These are phyloP conservation scores for Stagonosporopsis vannaccii DNA, from an alignment of 2,329 filamentous ascomycete genomes.

Conservation along the genomic window DNA sequence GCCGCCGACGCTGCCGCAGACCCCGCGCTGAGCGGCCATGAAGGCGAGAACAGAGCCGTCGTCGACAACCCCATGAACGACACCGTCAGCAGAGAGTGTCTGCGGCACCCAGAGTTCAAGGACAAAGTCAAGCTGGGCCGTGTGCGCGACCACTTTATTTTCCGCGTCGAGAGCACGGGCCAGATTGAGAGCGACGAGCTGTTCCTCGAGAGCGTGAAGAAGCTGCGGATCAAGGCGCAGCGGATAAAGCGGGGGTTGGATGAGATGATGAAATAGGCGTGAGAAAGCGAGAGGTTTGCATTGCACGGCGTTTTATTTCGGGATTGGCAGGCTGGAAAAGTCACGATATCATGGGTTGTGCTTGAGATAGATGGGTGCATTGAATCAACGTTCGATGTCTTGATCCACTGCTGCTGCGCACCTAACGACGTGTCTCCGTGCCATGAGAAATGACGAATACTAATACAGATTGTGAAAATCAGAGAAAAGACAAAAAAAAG, in stretches of 20 bases:
- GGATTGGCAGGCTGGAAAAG: slow-evolving; percentile 25
- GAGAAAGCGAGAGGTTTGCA: slow-evolving; percentile 18
- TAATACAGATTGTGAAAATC: slow-evolving; percentile 10
- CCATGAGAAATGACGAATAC: neutral
- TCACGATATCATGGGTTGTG: slow-evolving; percentile 21
- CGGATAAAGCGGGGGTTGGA: slow-evolving; percentile 74
- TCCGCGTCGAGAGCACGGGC: slow-evolving; percentile 90
- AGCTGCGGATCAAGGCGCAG: slow-evolving; percentile 84
- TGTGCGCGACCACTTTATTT: slow-evolving; percentile 95
- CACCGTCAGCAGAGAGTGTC: slow-evolving; percentile 90
- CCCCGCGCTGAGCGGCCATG: slow-evolving; percentile 74
- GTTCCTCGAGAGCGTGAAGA: slow-evolving; percentile 86
- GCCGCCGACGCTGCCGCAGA: slow-evolving; percentile 66
- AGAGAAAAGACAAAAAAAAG: neutral
- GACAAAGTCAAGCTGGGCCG: slow-evolving; percentile 94
- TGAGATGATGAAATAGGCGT: slow-evolving; percentile 40
- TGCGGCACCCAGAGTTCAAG: slow-evolving; percentile 92
- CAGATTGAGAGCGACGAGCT: slow-evolving; percentile 94
- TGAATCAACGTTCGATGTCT: slow-evolving; percentile 1
- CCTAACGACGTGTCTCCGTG: neutral
- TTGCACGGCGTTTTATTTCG: slow-evolving; percentile 36
- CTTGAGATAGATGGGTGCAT: slow-evolving; percentile 8
- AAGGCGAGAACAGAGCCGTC: slow-evolving; percentile 85
- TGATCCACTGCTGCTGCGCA: neutral
- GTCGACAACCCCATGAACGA: slow-evolving; percentile 90